Percentiles rank a stretch among this genome's conserved stretches.
Evolutionary conservation across 495 filamentous ascomycete species (phyloP).

Genomic region (Podospora bellae-mahoneyi): DNA sequence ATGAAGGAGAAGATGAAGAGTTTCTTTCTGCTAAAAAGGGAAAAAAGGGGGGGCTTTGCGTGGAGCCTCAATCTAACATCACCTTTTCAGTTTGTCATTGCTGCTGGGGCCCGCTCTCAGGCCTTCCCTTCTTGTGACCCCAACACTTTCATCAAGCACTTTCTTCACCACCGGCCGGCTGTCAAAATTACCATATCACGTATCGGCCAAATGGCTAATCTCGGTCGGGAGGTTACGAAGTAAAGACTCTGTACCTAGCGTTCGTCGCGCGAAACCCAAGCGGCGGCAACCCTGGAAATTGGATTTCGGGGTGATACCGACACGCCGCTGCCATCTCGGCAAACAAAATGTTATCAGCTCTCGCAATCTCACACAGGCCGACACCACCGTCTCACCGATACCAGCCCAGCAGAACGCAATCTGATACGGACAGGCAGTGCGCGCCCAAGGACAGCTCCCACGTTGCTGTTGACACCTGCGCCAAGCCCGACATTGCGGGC

Average conservation of each 20-base stretch:
- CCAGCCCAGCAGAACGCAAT: neutral
- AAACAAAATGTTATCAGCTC: neutral
- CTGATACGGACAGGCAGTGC: neutral
- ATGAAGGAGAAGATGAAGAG: neutral
- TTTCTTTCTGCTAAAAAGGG: neutral
- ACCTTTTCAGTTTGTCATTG: slow-evolving; percentile 1
- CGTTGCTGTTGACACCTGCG: neutral
- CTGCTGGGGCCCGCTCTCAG: neutral
- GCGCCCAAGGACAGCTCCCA: neutral
- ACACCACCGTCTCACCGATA: neutral
- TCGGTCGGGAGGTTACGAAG: neutral
- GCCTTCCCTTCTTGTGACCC: neutral
- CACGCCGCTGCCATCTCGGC: neutral
- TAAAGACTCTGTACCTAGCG: neutral
- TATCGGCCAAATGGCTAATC: neutral
- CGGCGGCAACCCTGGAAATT: neutral
- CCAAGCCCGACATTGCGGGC: neutral
- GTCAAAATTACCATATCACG: neutral
- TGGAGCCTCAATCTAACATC: slow-evolving; percentile 1
- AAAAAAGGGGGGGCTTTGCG: slow-evolving; percentile 1
- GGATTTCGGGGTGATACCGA: neutral
- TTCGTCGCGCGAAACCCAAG: neutral
- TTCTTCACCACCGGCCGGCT: neutral
- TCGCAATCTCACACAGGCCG: neutral
- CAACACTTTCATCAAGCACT: neutral